Conservation (phyloP, 2,329 filamentous ascomycete genomes). For the Fulvia fulva region DNA sequence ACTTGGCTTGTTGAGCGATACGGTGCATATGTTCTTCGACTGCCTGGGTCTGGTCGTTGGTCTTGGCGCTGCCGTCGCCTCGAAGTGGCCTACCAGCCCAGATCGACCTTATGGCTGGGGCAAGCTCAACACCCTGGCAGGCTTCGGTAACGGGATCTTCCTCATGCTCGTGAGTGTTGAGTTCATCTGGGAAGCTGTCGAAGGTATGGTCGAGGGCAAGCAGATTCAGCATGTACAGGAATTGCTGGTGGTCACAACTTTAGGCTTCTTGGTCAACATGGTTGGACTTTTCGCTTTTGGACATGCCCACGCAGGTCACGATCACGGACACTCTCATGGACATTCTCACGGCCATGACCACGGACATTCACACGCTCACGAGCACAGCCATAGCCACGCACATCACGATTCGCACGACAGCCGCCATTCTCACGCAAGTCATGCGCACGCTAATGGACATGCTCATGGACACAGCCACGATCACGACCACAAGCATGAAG, state of each 20-base stretch:
- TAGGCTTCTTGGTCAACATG: slow-evolving; percentile 85
- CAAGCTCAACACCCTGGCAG: slow-evolving; percentile 93
- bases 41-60: slow-evolving; percentile 89
- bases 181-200: slow-evolving; percentile 91
- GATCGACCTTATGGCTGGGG: slow-evolving; percentile 93
- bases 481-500: slow-evolving; percentile 56
- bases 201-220: slow-evolving; percentile 77
- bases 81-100: slow-evolving; percentile 89
- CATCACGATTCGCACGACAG: slow-evolving; percentile 21
- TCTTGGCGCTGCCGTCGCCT: slow-evolving; percentile 85
- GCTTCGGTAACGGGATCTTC: slow-evolving; percentile 94
- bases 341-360: slow-evolving; percentile 45
- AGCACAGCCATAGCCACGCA: slow-evolving; percentile 29
- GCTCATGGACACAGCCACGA: slow-evolving; percentile 37
- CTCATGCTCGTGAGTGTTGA: slow-evolving; percentile 93
- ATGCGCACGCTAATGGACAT: slow-evolving; percentile 29
- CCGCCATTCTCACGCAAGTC: slow-evolving; percentile 29
- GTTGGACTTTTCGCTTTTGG: slow-evolving; percentile 85
- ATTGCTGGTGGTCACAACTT: slow-evolving; percentile 79
- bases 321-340: slow-evolving; percentile 52
- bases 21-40: slow-evolving; percentile 99
- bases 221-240: slow-evolving; percentile 82
- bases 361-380: slow-evolving; percentile 41
- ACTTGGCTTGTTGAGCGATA: slow-evolving; percentile 90
- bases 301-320: slow-evolving; percentile 48